Evolutionary conservation across 139 green algal species (phyloP), one percentile per base, ranked within the genome.

Genomic region (Auxenochlorella pyrenoidosa): DNA sequence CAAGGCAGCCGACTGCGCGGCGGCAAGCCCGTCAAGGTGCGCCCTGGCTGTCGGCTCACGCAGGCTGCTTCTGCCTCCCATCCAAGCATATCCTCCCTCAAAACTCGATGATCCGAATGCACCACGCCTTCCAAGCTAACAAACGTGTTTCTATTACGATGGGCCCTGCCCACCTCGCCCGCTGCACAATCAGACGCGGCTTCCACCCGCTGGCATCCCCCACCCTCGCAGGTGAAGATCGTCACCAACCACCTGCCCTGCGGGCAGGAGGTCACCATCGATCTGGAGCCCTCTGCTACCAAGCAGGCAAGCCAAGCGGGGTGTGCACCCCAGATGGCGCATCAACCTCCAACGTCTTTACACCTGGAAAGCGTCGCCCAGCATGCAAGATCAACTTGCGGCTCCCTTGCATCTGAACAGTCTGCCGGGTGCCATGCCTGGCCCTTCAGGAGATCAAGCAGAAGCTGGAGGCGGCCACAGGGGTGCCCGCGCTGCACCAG

Each of bases 241-340:
- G 79, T 95, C 58, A 94, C 92, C 47, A 89, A 88, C 77, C 91
- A 94, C 68, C 87, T 95, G 77, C 90, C 92, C 19, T 95, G 92
- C 84, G 92, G 92, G 34, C 80, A 83, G 32, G 89, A 94, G 59
- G 92, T 95, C 26, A 88, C 82, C 38, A 93, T 95, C 60, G 92
- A 95, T 36, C 82, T 95, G n/a, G 90, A 94, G 44, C 54, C 72
- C 19, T 44, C 76, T 38, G 81, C 80, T 3, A 77, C n/a, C 79
- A 91, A 94, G 86, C 51, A 32, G 72, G 72, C 68, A 44, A 38
- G 30, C 10, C 15, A 2, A 41, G 66, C 32, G 1, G 8, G 32
- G n/a, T 32, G 32, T 71, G 63, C 63, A 36, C 63, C 18, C 1
- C 63, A 16, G 2, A 71, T 10, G 12, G 8, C 24, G 63, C 2